Conservation (phyloP, 805 yeast species). For the Saccharomycopsis sp. region DNA sequence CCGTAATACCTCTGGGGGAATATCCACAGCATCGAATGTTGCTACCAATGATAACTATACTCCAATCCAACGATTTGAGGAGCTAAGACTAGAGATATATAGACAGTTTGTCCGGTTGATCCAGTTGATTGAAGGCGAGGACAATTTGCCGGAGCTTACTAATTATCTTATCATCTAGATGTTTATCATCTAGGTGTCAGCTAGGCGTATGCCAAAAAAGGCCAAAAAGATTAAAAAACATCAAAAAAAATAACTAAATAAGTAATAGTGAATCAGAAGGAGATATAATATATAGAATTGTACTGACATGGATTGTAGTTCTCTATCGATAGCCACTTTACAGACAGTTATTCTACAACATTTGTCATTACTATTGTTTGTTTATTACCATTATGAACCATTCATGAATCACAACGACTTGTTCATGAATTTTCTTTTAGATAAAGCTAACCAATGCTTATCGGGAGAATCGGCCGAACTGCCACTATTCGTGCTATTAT, state of each 20-base stretch:
- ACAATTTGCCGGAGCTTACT: slow-evolving; percentile 8
- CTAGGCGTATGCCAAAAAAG: too few species aligned
- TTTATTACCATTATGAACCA: neutral
- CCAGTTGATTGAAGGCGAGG: slow-evolving; percentile 12
- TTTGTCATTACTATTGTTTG: neutral
- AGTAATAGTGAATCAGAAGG: too few species aligned
- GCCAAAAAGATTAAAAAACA: too few species aligned
- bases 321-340: too few species aligned
- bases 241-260: too few species aligned
- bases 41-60: neutral
- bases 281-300: too few species aligned
- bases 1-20: neutral
- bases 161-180: slow-evolving; percentile 8
- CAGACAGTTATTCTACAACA: too few species aligned
- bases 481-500: slow-evolving; percentile 44
- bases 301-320: too few species aligned
- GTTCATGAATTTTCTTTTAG: slow-evolving; percentile 94
- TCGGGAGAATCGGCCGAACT: slow-evolving; percentile 44
- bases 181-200: too few species aligned
- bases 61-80: neutral
- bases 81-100: slow-evolving; percentile 2
- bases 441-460: slow-evolving; percentile 93
- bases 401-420: slow-evolving; percentile 47
- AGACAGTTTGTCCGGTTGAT: slow-evolving; percentile 11
- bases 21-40: neutral